Percentiles rank a stretch among this genome's conserved stretches.
These are phyloP conservation scores for Globisporangium irregulare DNA, from an alignment of 352 stramenopile genomes.

Conservation along the genomic window DNA sequence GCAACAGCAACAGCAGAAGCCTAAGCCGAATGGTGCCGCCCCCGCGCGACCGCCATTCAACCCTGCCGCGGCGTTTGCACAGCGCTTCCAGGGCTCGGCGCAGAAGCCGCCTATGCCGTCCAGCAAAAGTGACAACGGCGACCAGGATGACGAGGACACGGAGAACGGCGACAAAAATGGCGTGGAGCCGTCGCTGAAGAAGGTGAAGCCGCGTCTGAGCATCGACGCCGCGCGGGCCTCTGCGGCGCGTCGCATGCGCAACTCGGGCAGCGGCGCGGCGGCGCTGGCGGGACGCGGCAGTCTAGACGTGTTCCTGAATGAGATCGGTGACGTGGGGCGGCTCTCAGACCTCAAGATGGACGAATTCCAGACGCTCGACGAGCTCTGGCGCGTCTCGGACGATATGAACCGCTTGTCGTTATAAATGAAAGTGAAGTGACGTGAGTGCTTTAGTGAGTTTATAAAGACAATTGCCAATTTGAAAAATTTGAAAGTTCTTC, in stretches of 20 bases:
- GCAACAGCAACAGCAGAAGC: constrained; percentile 48
- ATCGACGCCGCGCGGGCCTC: constrained; percentile 76
- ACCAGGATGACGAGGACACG: constrained; percentile 39
- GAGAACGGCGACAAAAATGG: constrained; percentile 24
- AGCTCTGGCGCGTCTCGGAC: constrained; percentile 81
- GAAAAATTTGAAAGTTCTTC: not conserved
- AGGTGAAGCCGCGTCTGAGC: constrained; percentile 69
- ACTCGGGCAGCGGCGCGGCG: constrained; percentile 42
- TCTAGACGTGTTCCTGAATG: constrained; percentile 76
- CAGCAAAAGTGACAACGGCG: constrained; percentile 39
- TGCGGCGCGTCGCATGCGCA: constrained; percentile 62
- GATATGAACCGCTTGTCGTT: constrained; percentile 83
- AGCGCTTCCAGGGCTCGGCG: constrained; percentile 37
- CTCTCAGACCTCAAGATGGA: constrained; percentile 87
- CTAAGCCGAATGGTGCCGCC: constrained; percentile 20
- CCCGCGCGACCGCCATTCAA: constrained; percentile 33
- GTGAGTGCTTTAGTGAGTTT: not conserved
- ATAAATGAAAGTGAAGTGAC: constrained; percentile 23
- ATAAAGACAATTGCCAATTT: constrained; percentile 5
- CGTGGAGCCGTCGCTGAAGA: constrained; percentile 68
- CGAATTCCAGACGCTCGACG: constrained; percentile 77
- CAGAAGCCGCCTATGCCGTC: constrained; percentile 37
- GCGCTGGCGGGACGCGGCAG: constrained; percentile 54
- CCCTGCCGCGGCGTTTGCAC: constrained; percentile 49
- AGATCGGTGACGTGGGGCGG: constrained; percentile 73